phyloP scores from a whole-genome alignment of 345 rosid genomes.

The Rhodomyrtus tomentosa region DNA sequence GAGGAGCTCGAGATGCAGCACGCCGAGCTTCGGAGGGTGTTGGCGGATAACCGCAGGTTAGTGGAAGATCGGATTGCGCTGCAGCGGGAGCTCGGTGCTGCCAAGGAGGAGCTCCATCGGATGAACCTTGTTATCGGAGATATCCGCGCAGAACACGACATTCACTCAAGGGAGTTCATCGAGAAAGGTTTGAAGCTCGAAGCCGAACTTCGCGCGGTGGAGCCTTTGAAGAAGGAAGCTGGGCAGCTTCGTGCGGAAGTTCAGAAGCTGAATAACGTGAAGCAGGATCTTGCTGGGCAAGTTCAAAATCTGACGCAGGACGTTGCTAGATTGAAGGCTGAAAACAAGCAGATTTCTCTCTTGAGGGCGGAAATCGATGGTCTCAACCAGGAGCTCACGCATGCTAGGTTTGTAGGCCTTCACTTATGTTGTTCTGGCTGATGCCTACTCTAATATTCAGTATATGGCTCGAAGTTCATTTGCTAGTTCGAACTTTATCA shows the following conservation, averaged over 20 bases:
- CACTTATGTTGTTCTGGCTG: background rate
- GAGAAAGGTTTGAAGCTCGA: constrained; percentile 81
- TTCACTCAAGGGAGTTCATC: constrained; percentile 53
- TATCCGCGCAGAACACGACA: constrained; percentile 60
- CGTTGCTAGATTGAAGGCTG: constrained; percentile 46
- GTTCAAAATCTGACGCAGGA: constrained; percentile 70
- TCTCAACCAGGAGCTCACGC: constrained; percentile 84
- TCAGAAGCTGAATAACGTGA: constrained; percentile 55
- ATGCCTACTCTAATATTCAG: background rate
- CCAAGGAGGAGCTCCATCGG: constrained; percentile 85
- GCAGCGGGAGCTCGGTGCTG: constrained; percentile 62
- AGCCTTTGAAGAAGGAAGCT: constrained; percentile 71
- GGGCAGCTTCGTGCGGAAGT: constrained; percentile 54
- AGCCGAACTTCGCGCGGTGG: constrained; percentile 72
- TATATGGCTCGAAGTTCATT: background rate
- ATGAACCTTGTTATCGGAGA: constrained; percentile 56
- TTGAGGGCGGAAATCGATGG: constrained; percentile 59
- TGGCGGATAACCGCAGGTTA: constrained; percentile 63
- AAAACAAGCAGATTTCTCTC: constrained; percentile 63
- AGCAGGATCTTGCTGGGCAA: constrained; percentile 62
- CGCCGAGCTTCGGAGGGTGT: constrained; percentile 61
- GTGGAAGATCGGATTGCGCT: constrained; percentile 63
- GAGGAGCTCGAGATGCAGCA: constrained; percentile 87
- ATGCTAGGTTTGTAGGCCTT: constrained; percentile 43
- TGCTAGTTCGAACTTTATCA: background rate